A percentile compares a stretch with the other conserved stretches of the same genome.
Evolutionary conservation across 176 grass and related monocot species (phyloP).

Genomic region (Sorghum bicolor): DNA sequence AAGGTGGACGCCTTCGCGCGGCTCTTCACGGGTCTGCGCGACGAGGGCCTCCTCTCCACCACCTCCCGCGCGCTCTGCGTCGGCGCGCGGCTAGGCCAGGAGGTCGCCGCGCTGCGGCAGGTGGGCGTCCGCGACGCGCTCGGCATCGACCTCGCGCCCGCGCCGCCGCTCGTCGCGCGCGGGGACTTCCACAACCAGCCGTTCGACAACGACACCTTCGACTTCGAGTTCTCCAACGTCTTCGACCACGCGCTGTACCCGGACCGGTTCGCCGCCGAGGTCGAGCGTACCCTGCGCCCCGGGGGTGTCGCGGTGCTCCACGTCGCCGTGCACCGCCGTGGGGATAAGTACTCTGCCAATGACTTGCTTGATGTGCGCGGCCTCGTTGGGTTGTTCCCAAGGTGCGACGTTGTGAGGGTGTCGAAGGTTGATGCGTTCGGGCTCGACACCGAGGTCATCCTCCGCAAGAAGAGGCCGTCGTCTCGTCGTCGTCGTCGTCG

Average conservation of each 20-base stretch:
- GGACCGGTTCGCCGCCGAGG: conserved; percentile 63
- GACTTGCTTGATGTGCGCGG: conserved; percentile 62
- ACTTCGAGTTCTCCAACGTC: conserved; percentile 99
- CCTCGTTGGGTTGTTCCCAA: conserved; percentile 49
- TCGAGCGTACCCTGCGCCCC: conserved; percentile 72
- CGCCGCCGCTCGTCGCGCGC: conserved; percentile 61
- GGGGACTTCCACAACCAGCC: conserved; percentile 92
- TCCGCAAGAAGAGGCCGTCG: conserved; percentile 53
- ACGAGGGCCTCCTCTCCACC: conserved; percentile 51
- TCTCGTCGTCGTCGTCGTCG: not conserved
- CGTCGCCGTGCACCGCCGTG: conserved; percentile 66
- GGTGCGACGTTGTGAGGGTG: conserved; percentile 49
- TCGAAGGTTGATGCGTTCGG: conserved; percentile 85
- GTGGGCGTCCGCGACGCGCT: conserved; percentile 50
- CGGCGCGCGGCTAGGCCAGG: conserved; percentile 73
- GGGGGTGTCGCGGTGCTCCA: conserved; percentile 76
- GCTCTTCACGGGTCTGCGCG: conserved; percentile 42
- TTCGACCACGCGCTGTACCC: conserved; percentile 95
- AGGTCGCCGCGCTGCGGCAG: conserved; percentile 60
- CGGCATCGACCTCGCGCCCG: conserved; percentile 80
- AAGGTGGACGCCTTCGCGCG: conserved; percentile 66
- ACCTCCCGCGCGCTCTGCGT: conserved; percentile 74
- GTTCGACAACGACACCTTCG: conserved; percentile 54
- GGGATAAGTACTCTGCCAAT: conserved; percentile 93
- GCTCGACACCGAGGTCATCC: conserved; percentile 84